Base-by-base conservation (phyloP, 495 filamentous ascomycete species). In the Penicillium robsamsonii region DNA sequence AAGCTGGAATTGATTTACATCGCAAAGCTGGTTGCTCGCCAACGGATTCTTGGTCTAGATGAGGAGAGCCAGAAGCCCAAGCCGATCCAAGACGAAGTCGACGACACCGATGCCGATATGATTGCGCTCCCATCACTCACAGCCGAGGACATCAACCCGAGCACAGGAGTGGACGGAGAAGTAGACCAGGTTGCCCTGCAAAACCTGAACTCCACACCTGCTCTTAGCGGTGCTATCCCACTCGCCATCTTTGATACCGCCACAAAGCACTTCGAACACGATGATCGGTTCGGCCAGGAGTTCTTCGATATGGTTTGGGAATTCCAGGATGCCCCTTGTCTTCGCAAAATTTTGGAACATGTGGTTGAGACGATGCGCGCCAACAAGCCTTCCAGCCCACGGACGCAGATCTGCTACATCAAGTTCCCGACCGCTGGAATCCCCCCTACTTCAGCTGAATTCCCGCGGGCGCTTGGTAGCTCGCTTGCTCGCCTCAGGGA, bases 1-100 rank as follows among this genome's bases (percentile, higher is more conserved):
- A 88, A 89, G 70, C 79, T 96, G 72, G 94, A 98, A 75, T 87
- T 96, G 83, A 87, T 92, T 56, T 97, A 93, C 75, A 75, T 97
- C 42, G 84, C 82, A 20, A 91, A 91, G 68, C 84, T 97, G 62
- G 84, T 87, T 42, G 79, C 78, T 64, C 81, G 84, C 72, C 83
- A 85, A 76, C 80, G 77, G 58, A 83, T 91, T 53, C 67, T 92
- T 42, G 87, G 84, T 2, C 77, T 92, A 43, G 87, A 92, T 64
- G 74, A 75, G 12, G 67, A 71, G 20, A 57, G 55, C 37, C 67
- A 78, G 46, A 68, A 75, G 37, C 70, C 73, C 12, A 79, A 78
- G 5, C 64, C 63, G 0, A 72, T 75, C 8, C 70, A 78, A 40
- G 72, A 68, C 10, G 64, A 49, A 18, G 29, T 65, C 12, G 71